These are phyloP conservation scores for Dentipellis sp. DNA, from an alignment of 768 basidiomycete genomes.

Conservation along the genomic window DNA sequence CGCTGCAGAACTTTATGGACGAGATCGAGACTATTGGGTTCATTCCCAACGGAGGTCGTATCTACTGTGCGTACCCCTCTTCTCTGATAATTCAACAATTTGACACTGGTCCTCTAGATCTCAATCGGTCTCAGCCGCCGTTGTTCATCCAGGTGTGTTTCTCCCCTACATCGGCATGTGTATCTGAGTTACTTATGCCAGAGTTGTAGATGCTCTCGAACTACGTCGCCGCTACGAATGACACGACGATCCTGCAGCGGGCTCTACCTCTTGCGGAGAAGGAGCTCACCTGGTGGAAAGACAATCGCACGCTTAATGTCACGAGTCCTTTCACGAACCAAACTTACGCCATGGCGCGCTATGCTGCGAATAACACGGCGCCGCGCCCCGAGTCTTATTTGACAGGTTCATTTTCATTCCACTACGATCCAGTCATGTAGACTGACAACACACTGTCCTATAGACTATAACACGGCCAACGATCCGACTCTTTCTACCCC, in stretches of 20 bases:
- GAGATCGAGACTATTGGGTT: conserved; percentile 79
- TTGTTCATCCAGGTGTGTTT: conserved; percentile 65
- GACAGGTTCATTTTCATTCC: conserved; percentile 31
- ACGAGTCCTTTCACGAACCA: conserved; percentile 61
- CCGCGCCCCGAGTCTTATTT: conserved; percentile 85
- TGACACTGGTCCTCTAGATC: conserved; percentile 32
- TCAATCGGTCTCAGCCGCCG: conserved; percentile 90
- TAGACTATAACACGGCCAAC: conserved; percentile 78
- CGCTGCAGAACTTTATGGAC: conserved; percentile 93
- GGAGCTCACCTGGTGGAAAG: conserved; percentile 79
- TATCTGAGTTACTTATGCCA: neutral
- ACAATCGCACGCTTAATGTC: conserved; percentile 60
- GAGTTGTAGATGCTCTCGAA: conserved; percentile 68
- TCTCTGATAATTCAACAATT: neutral
- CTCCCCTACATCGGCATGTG: neutral
- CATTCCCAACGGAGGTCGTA: conserved; percentile 90
- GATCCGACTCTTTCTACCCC: conserved; percentile 44
- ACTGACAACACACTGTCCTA: too few relatives aligned
- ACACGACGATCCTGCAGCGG: conserved; percentile 63
- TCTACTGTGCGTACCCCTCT: conserved; percentile 52
- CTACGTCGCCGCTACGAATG: conserved; percentile 68
- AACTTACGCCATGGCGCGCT: conserved; percentile 60
- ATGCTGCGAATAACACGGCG: conserved; percentile 73
- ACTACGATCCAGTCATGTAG: neutral
- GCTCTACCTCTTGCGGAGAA: conserved; percentile 83